Percentiles rank a stretch among this genome's conserved stretches.
These are phyloP conservation scores for Pseudogymnoascus sp. DNA, from an alignment of 2,329 filamentous ascomycete genomes.

Conservation along the genomic window DNA sequence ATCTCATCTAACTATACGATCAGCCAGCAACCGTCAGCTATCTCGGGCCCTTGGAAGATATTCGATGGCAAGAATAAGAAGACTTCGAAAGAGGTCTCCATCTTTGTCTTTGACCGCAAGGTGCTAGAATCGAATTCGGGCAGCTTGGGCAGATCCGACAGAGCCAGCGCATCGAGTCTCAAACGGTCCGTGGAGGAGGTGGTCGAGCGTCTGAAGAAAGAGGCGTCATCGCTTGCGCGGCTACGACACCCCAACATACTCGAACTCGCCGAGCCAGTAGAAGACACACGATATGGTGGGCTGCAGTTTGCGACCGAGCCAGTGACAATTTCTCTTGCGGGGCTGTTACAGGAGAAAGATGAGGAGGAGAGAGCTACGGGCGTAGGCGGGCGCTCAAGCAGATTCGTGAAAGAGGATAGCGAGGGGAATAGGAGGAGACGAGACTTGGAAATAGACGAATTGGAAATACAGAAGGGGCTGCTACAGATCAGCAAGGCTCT, in stretches of 20 bases:
- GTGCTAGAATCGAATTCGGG: conserved; percentile 62
- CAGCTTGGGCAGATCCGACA: conserved; percentile 47
- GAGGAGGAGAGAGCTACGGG: conserved; percentile 67
- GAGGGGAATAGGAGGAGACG: conserved; percentile 64
- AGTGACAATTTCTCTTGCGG: conserved; percentile 80
- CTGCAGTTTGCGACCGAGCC: conserved; percentile 93
- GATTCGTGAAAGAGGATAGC: conserved; percentile 72
- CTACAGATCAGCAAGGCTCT: conserved; percentile 88
- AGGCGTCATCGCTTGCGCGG: conserved; percentile 80
- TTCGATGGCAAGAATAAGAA: conserved; percentile 97
- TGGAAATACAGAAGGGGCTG: conserved; percentile 95
- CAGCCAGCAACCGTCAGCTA: conserved; percentile 64
- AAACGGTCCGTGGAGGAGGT: conserved; percentile 85
- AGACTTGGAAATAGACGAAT: conserved; percentile 88
- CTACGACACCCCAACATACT: conserved; percentile 86
- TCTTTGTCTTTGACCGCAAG: conserved; percentile 93
- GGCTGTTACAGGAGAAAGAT: conserved; percentile 79
- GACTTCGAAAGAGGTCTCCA: conserved; percentile 77
- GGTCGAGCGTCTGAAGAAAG: conserved; percentile 81
- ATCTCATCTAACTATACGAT: conserved; percentile 88
- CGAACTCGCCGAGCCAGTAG: conserved; percentile 88
- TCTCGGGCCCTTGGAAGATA: conserved; percentile 91
- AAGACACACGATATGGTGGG: conserved; percentile 84
- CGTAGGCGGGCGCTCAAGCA: conserved; percentile 61
- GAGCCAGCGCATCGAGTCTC: conserved; percentile 51